These are phyloP conservation scores for Aspergillus unguis DNA, from an alignment of 2,329 filamentous ascomycete genomes.

Conservation along the genomic window DNA sequence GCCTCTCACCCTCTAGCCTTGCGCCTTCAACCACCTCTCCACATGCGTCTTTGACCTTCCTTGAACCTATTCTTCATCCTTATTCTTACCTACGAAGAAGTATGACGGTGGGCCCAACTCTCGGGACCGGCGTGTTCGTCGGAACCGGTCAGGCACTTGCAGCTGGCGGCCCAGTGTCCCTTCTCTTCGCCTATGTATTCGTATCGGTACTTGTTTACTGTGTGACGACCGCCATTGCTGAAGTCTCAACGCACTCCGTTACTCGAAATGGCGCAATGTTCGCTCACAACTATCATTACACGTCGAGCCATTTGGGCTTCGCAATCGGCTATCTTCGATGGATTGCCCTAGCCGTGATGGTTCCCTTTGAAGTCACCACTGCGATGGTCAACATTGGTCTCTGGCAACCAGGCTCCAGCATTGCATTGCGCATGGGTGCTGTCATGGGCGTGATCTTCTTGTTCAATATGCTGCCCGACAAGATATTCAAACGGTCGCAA, in stretches of 20 bases:
- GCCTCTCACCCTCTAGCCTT: not conserved
- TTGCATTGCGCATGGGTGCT: slow-evolving; percentile 48
- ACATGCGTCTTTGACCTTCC: not conserved
- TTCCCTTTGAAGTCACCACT: slow-evolving; percentile 61
- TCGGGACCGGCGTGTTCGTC: slow-evolving; percentile 55
- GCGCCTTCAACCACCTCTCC: not conserved
- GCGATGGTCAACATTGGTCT: slow-evolving; percentile 61
- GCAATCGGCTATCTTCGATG: slow-evolving; percentile 44
- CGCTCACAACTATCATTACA: slow-evolving; percentile 40
- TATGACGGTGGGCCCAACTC: slow-evolving; percentile 58
- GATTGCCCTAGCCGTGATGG: slow-evolving; percentile 45
- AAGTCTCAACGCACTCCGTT: slow-evolving; percentile 38
- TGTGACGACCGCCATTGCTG: slow-evolving; percentile 46
- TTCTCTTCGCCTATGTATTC: slow-evolving; percentile 51
- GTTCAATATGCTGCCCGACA: slow-evolving; percentile 48
- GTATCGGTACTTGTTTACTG: slow-evolving; percentile 47
- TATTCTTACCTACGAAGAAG: slow-evolving; percentile 34
- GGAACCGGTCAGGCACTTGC: slow-evolving; percentile 53
- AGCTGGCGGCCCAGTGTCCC: slow-evolving; percentile 50
- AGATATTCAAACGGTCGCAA: slow-evolving; percentile 49
- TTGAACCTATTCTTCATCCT: slow-evolving; percentile 10
- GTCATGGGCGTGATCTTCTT: slow-evolving; percentile 57
- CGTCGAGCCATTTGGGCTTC: slow-evolving; percentile 38
- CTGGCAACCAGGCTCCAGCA: slow-evolving; percentile 47
- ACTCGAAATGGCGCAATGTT: slow-evolving; percentile 39